phyloP scores from a whole-genome alignment of 1,284 basidiomycete species.

The Cerioporus squamosus region DNA sequence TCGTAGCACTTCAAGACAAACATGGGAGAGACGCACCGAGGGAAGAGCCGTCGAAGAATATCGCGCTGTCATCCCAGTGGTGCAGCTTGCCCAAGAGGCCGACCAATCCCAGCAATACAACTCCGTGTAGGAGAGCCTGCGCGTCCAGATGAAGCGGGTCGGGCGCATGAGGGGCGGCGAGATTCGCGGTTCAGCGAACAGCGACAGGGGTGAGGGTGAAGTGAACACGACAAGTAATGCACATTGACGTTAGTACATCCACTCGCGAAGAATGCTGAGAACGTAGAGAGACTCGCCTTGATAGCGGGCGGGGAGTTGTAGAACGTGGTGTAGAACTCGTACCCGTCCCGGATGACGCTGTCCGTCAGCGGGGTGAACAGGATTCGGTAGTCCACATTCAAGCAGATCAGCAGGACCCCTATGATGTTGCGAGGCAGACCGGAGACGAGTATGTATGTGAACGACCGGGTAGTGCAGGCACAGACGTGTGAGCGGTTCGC shows the following conservation, averaged over 20 bases:
- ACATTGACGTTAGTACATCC: not conserved
- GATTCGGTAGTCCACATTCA: conserved; percentile 84
- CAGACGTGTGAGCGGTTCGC: conserved; percentile 7
- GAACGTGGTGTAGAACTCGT: conserved; percentile 89
- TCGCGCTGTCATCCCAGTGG: conserved; percentile 87
- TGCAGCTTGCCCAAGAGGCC: conserved; percentile 79
- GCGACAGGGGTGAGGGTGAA: not conserved
- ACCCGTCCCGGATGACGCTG: conserved; percentile 71
- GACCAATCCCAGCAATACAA: conserved; percentile 76
- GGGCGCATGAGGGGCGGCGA: not conserved
- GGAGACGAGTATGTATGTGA: not conserved
- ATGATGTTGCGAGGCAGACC: not conserved
- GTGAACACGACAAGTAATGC: not conserved
- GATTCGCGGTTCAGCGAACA: not conserved
- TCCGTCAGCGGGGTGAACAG: conserved; percentile 70
- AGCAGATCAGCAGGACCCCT: conserved; percentile 90
- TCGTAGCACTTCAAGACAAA: not conserved
- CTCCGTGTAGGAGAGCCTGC: conserved; percentile 83
- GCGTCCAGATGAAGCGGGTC: not conserved
- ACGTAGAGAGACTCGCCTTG: conserved; percentile 61
- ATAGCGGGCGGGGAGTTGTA: conserved; percentile 89
- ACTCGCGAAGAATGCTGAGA: not conserved
- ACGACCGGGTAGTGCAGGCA: not conserved
- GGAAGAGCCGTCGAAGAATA: conserved; percentile 90
- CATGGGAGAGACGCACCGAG: conserved; percentile 56